Evolutionary conservation across 352 stramenopile genomes (phyloP).

Genomic region (Phytophthora pisi): DNA sequence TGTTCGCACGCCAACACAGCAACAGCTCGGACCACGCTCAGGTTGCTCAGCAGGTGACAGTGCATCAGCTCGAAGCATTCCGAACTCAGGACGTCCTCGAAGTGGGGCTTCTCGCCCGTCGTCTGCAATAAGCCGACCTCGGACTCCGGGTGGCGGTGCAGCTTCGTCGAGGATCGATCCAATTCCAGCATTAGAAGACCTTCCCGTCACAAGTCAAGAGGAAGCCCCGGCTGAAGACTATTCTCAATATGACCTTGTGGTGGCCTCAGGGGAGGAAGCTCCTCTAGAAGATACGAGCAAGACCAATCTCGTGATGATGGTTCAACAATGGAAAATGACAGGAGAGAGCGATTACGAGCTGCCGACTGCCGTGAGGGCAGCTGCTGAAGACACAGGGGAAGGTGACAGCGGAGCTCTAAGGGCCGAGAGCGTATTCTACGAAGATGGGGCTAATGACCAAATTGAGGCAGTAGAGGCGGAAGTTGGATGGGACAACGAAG

Average conservation of each 20-base stretch:
- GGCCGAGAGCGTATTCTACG: background rate
- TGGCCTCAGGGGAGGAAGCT: background rate
- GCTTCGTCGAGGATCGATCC: conserved; percentile 15
- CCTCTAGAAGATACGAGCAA: background rate
- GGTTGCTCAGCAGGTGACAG: conserved; percentile 2
- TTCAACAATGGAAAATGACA: background rate
- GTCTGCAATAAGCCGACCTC: conserved; percentile 16
- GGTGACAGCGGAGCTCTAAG: background rate
- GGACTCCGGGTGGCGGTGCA: conserved; percentile 9
- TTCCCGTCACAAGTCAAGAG: conserved; percentile 1
- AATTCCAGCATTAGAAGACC: background rate
- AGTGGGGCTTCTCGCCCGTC: conserved; percentile 26
- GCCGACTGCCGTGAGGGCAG: background rate
- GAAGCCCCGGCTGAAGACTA: background rate
- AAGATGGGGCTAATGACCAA: background rate
- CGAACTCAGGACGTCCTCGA: conserved; percentile 8
- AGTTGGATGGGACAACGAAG: background rate
- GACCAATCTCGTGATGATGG: background rate
- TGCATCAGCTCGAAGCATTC: conserved; percentile 9
- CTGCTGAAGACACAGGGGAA: background rate
- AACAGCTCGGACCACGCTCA: conserved; percentile 21
- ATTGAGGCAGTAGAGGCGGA: background rate
- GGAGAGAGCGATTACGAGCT: background rate
- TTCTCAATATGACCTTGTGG: background rate
- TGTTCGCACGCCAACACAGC: conserved; percentile 44